Evolutionary conservation across 305 asterid species (phyloP), one percentile per base, ranked within the genome.

Genomic region (Fraxinus dipetala): DNA sequence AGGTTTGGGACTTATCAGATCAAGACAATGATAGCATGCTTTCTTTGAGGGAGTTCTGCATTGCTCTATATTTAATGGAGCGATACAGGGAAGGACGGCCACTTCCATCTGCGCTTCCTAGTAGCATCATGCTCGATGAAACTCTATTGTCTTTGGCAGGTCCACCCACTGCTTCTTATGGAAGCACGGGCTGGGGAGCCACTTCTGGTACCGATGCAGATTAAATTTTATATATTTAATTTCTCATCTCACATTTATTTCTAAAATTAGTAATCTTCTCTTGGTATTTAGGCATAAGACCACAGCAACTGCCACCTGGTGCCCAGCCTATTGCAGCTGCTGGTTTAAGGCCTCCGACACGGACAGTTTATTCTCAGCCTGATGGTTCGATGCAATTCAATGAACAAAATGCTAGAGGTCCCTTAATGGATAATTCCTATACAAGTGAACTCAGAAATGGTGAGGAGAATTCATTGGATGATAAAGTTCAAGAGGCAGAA

Each of bases 1-100:
- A 96, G 92, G 91, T 96, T 35, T 96, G 98, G 98, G 99, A 96
- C 87, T 87, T 96, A 84, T 91, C 99, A 4, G 98, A 94, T 86
- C 96, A 94, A 91, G 99, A 96, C 84, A 88, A 79, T 80, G 99
- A 96, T 86, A 90, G 98, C 91, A 93, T 94, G 97, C 97, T 96
- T 79, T 92, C 97, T 76, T 85, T 96, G 84, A 91, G 98, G 90
- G 98, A 96, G 88, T 96, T 96, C 79, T 92, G 97, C 82, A 43
- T 94, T 84, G 95, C 99, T 51, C 95, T 96, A 78, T 96, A 94
- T 80, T 84, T 94, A 81, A 94, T 93, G 95, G 98, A 94, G 88
- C 95, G 92, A 63, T 90, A 89, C 91, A 91, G 97, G 87, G 99
- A 92, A 86, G 98, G 95, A 51, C 88, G 88, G 34, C 16, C 91